A percentile compares a stretch with the other conserved stretches of the same genome.
These are phyloP conservation scores for Penicillium soppii DNA, from an alignment of 495 filamentous ascomycete genomes.

Conservation along the genomic window DNA sequence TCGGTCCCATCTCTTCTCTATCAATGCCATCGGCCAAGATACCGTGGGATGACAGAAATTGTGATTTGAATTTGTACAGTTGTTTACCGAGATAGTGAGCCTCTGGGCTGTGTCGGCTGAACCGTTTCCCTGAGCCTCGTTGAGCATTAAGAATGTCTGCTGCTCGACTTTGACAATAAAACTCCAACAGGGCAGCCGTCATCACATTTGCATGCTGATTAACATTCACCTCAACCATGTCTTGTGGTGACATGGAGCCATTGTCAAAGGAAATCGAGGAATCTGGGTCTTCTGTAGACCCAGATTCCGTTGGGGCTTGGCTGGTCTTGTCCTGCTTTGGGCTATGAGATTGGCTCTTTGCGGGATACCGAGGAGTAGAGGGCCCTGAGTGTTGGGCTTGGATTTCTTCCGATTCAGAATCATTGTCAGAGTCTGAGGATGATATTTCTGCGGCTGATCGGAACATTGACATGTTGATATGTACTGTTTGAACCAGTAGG, in stretches of 20 bases:
- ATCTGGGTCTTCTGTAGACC: constrained; percentile 9
- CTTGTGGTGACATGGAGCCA: constrained; percentile 19
- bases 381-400: constrained; percentile 13
- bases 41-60: constrained; percentile 41
- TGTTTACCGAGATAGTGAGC: constrained; percentile 40
- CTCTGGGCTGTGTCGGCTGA: constrained; percentile 45
- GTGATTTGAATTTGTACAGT: constrained; percentile 42
- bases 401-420: constrained; percentile 22
- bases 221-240: constrained; percentile 26
- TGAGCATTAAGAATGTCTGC: constrained; percentile 47
- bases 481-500: not conserved
- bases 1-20: constrained; percentile 33
- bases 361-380: constrained; percentile 1
- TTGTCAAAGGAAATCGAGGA: constrained; percentile 21
- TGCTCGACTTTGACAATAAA: constrained; percentile 45
- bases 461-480: constrained; percentile 46
- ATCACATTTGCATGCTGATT: constrained; percentile 43
- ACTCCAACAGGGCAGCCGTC: constrained; percentile 46
- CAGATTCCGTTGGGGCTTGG: not conserved
- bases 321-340: constrained; percentile 8
- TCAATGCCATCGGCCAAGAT: constrained; percentile 41
- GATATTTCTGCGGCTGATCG: constrained; percentile 39
- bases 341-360: constrained; percentile 1
- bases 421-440: constrained; percentile 39
- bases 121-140: constrained; percentile 27